Evolutionary conservation across 2,329 filamentous ascomycete genomes (phyloP), one percentile per base, ranked within the genome.

Genomic region (Xylariaceae sp.): DNA sequence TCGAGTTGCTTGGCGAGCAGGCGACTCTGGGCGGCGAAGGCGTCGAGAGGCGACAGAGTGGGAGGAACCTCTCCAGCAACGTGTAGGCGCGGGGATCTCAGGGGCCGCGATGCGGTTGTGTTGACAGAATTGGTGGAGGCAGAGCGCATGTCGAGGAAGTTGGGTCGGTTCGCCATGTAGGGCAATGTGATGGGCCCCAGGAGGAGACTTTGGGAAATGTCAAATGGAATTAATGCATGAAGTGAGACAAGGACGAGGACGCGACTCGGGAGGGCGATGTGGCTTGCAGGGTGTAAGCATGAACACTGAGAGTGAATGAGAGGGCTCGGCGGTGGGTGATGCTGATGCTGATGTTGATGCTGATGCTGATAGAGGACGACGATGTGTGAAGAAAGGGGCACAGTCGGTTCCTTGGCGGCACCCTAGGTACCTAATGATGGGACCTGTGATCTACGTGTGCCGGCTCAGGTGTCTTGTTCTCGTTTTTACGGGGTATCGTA

Each of bases 31-130:
- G 92, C 77, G 19, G 92, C 92, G 64, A 98, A 94, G 38, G 92
- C 92, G 75, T 98, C 93, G 54, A 98, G 79, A 10, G 93, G 93
- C 6, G 93, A 97, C 45, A 97, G 76, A 42, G 93, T 87, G 5
- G 93, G 93, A 17, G 93, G 92, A 1, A 86, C 79, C 57, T 92
- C 87, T 50, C 88, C 88, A 46, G 86, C 85, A 46, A 87, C 76
- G 65, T 90, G 85, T 48, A 89, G 71, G 50, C 86, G 83, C 34
- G 86, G 86, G n/a, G 86, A 90, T 53, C 76, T 74, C 25, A 84
- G 67, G n/a, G 80, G 77, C 44, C 74, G 75, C 16, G 76, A 72
- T 42, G 72, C 61, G 10, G 69, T 56, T 40, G 70, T 70, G 19
- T 61, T 53, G 44, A 67, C 64, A 14, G 77, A 79, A 21, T 73